Conservation (phyloP, 768 basidiomycete genomes). For the Pulveroboletus sp. region DNA sequence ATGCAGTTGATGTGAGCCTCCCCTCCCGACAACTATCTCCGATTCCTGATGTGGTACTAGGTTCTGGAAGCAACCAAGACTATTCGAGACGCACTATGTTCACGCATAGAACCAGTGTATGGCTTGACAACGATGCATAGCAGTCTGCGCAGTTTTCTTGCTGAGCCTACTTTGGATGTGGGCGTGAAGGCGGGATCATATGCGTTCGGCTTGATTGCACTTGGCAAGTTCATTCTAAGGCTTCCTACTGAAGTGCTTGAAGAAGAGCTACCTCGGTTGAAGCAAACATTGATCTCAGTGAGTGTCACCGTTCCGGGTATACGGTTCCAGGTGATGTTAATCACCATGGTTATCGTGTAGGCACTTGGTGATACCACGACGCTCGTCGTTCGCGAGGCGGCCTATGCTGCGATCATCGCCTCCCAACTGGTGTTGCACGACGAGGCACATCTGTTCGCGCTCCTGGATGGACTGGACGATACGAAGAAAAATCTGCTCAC, state of each 20-base stretch:
- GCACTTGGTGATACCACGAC: slow-evolving; percentile 67
- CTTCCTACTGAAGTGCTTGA: slow-evolving; percentile 81
- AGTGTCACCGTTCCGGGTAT: slow-evolving; percentile 20
- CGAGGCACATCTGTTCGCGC: slow-evolving; percentile 75
- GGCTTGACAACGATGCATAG: slow-evolving; percentile 81
- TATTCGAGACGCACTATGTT: slow-evolving; percentile 70
- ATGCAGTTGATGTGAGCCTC: slow-evolving; percentile 57
- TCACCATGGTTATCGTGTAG: slow-evolving; percentile 30
- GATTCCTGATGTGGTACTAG: slow-evolving; percentile 34
- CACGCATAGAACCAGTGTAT: slow-evolving; percentile 75
- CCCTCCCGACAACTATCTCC: not conserved
- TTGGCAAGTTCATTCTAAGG: slow-evolving; percentile 78
- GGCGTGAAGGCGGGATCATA: slow-evolving; percentile 62
- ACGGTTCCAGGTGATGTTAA: not conserved
- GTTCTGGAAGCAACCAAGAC: slow-evolving; percentile 79
- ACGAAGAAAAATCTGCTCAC: slow-evolving; percentile 89
- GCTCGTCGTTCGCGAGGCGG: slow-evolving; percentile 79
- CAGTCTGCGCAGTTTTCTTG: slow-evolving; percentile 59
- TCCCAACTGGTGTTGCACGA: slow-evolving; percentile 80
- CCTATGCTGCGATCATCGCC: slow-evolving; percentile 76
- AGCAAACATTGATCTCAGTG: slow-evolving; percentile 64
- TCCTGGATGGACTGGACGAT: slow-evolving; percentile 78
- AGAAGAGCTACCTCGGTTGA: slow-evolving; percentile 78
- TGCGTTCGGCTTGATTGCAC: slow-evolving; percentile 78
- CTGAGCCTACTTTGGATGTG: slow-evolving; percentile 45